Evolutionary conservation across 164 flowering plant species (phyloP).

Genomic region (Vitis rotundifolia): DNA sequence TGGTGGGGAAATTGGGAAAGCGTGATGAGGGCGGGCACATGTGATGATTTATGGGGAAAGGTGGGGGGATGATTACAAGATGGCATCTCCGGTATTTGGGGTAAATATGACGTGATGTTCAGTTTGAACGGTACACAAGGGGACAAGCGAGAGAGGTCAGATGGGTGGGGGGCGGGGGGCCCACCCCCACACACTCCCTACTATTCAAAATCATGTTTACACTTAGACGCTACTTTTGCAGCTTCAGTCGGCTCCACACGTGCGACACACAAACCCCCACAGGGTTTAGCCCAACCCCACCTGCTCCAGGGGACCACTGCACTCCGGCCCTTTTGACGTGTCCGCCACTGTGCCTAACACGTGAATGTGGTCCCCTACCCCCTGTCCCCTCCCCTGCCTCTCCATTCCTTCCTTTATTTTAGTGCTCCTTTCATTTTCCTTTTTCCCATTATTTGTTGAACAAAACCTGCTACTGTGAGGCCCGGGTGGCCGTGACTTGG

Average conservation of each 20-base stretch:
- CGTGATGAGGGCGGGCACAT: no score
- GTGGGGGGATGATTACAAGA: slow-evolving; percentile 3
- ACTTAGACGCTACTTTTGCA: slow-evolving; percentile 7
- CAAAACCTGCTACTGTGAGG: no score
- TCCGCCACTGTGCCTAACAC: background rate
- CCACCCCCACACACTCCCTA: slow-evolving; percentile 7
- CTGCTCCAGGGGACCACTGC: slow-evolving; percentile 8
- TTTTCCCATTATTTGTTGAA: no score
- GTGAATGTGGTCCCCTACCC: slow-evolving; percentile 7
- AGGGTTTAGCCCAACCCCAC: background rate
- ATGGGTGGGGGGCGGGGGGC: slow-evolving; percentile 2
- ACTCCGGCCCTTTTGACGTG: background rate
- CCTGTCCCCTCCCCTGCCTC: background rate
- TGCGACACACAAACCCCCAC: slow-evolving; percentile 19
- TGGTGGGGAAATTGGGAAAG: background rate
- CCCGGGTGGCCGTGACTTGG: no score
- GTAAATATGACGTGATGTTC: slow-evolving; percentile 14
- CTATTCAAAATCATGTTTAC: background rate
- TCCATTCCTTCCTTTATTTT: no score
- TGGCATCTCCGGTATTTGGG: slow-evolving; percentile 2
- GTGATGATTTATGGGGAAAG: no score
- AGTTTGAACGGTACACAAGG: slow-evolving; percentile 18
- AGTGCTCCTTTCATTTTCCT: no score
- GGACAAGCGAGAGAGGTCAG: slow-evolving; percentile 19
- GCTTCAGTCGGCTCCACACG: slow-evolving; percentile 29